Base-by-base conservation (phyloP, 2,329 filamentous ascomycete genomes). In the Pseudogymnoascus pannorum region DNA sequence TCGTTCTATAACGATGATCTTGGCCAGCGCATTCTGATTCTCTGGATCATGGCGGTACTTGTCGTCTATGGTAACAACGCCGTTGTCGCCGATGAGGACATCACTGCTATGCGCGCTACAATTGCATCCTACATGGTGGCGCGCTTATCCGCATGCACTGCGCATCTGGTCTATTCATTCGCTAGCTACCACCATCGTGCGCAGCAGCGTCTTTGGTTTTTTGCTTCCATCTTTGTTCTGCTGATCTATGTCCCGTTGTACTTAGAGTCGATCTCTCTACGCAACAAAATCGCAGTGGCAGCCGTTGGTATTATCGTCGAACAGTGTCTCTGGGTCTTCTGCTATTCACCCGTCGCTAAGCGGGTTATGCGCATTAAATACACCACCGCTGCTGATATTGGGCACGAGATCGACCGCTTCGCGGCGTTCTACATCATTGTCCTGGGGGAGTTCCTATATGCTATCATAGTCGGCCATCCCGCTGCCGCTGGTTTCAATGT, bases 371-470 rank as follows among this genome's bases (percentile, higher is more conserved):
- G 73, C 33, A 71, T 77, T 14, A 74, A 72, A 7, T 80, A 78
- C 63, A 76, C 76, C 61, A 79, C 78, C 0, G 78, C 78, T 0
- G 77, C 79, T 3, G 77, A 80, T 61, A 78, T 81, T 59, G 72
- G 75, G 9, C 78, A 80, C 63, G 78, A 80, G 64, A 72, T 79
- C 33, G 78, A 81, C 64, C 75, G 78, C 8, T 77, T 79, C 69
- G 77, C 77, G 0, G 78, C 77, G 12, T 80, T 81, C 64, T 79
- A 77, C 67, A 80, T 81, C 64, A 79, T 80, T 61, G 78, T 78
- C n/a, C 74, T 81, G 0, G 78, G 77, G 59, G 78, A 80, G 63
- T 80, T 79, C 64, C 71, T 80, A 14, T 79, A 79, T 63, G 74
- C 74, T 61, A 77, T 80, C 54, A 72, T 81, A 36, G 77, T 80